Base-by-base conservation (phyloP, 108 stramenopile species). In the Cylindrotheca closterium region DNA sequence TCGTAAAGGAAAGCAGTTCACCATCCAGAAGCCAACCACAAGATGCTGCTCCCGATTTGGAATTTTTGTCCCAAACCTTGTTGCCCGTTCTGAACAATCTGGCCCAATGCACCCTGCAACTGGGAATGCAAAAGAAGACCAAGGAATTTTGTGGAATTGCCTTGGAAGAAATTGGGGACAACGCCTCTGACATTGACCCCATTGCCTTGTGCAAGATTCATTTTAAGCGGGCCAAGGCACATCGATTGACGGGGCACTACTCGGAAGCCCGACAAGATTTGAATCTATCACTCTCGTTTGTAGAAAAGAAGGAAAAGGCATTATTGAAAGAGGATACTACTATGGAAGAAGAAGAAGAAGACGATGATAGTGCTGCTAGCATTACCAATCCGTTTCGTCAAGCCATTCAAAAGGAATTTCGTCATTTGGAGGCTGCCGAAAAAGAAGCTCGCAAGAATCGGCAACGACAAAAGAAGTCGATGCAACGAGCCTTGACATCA, bases 11-110 rank as follows among this genome's bases (percentile, higher is more conserved):
- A 15, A 42, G 10, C 15, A 15, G 37, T 7, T 4, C 51, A n/a
- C n/a, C n/a, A n/a, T n/a, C 1, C 12, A 25, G 18, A 18, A 34
- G 51, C 60, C 48, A n/a, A n/a, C n/a, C n/a, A n/a, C 2, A 21
- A 15, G 19, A 46, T 55, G 21, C 7, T 10, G 62, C 66, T 15
- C 50, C 67, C 19, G 71, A 42, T 4, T 10, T 19, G 10, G 52
- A 52, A 19, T 77, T 73, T 65, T n/a, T 77, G 30, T 48, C 28
- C 15, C 24, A 66, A 25, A 87, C 91, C 24, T 58, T 84, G 52
- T 68, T 90, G 1, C 88, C 90, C 1, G 80, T 94, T 28, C 60
- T 94, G 63, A 87, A 91, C 61, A 94, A 94, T 68, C 71, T 94
- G 15, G 86, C 89, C 8, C 80, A 85, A 47, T 86, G 86, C 37